Base-by-base conservation (phyloP, 129 eudicot species). In the Ambrosia trifida region DNA sequence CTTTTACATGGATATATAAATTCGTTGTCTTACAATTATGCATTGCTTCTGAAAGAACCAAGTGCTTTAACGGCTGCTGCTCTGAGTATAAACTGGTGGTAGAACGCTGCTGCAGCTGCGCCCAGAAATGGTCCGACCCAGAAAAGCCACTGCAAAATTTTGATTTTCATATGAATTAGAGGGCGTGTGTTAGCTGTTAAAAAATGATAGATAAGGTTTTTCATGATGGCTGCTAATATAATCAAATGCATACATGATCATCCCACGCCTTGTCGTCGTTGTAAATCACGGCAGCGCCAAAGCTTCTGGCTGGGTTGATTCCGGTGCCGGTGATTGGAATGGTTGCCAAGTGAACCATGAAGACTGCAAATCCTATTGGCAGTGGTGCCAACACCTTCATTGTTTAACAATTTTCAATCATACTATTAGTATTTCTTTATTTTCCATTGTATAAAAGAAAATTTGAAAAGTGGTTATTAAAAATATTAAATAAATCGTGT, bases 61-160 rank as follows among this genome's bases (percentile, higher is more conserved):
- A 88, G 84, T 62, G 96, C 96, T 70, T 88, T 88, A 36, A 79
- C 72, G 36, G 96, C 96, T 3, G 71, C 84, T 5, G 96, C 96
- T 50, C 96, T 79, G 0, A 88, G 75, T 58, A 88, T 76, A 69
- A 72, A 88, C 66, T 88, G 96, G 76, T 88, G 91, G 82, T 88
- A 88, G 81, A 88, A 66, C 14, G 96, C 96, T 0, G 96, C 96
- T 0, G 82, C 80, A 0, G 89, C 85, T 0, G 96, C 96, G 0
- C 96, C 96, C 43, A 85, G 3, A 59, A 88, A 81, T 3, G 96
- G 96, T 32, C 96, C 96, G 2, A 88, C 91, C 96, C 91, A 88
- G 81, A 88, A 88, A 3, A 88, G 83, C 96, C 96, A 88, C 87
- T 86, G 81, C 58, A 60, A 32, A 20, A 44, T 13, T 44, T 17